Evolutionary conservation across 768 basidiomycete genomes (phyloP).

Genomic region (Naganishia kalamii): DNA sequence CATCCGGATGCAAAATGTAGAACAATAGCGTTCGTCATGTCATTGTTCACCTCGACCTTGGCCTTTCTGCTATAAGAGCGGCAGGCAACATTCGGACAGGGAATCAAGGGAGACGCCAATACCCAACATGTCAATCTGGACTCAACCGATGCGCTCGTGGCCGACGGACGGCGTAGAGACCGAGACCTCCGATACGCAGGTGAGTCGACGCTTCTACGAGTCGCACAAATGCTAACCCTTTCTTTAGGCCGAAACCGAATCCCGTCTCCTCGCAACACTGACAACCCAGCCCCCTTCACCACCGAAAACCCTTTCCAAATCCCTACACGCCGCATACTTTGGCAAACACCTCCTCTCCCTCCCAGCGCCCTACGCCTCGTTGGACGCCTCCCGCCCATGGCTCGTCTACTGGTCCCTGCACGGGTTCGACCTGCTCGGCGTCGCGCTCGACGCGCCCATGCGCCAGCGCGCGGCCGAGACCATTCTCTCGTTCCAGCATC

Average conservation of each 20-base stretch:
- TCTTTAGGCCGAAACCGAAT: conserved; percentile 7
- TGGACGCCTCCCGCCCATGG: conserved; percentile 96
- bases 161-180: conserved; percentile 62
- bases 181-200: conserved; percentile 53
- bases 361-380: conserved; percentile 66
- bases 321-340: conserved; percentile 69
- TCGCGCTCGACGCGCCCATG: conserved; percentile 67
- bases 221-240: conserved; percentile 15
- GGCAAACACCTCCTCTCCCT: conserved; percentile 69
- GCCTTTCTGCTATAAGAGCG: no score
- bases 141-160: conserved; percentile 14
- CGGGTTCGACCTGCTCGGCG: conserved; percentile 69
- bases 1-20: no score
- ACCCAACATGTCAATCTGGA: conserved; percentile 24
- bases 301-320: conserved; percentile 55
- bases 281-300: conserved; percentile 7
- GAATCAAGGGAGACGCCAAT: no score
- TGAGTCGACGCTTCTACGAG: neutral
- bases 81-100: no score
- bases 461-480: conserved; percentile 75
- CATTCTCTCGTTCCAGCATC: conserved; percentile 72
- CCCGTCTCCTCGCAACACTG: neutral
- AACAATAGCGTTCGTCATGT: no score
- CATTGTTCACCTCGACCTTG: no score
- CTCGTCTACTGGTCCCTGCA: conserved; percentile 88